Conservation (phyloP, 768 basidiomycete genomes). For the Leccinum pellstonianum region DNA sequence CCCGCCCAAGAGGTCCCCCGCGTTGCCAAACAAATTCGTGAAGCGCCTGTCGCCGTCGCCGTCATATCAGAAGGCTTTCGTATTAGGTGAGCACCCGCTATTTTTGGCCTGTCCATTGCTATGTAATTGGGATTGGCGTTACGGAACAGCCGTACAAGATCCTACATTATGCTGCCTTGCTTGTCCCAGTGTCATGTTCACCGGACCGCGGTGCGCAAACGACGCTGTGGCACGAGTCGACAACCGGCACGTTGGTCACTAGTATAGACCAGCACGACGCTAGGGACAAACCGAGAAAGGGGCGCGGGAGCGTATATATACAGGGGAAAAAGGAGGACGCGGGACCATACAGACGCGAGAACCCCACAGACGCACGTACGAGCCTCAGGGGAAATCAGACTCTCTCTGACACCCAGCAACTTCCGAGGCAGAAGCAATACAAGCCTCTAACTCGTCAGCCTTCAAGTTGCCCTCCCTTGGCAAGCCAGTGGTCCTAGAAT, state of each 20-base stretch:
- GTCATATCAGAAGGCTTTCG: conserved; percentile 73
- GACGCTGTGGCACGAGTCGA: no score
- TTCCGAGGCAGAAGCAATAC: conserved; percentile 33
- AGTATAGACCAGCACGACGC: no score
- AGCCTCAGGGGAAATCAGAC: no score
- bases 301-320: no score
- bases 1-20: conserved; percentile 60
- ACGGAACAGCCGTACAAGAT: conserved; percentile 95
- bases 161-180: conserved; percentile 71
- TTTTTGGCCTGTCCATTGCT: conserved; percentile 1
- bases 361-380: no score
- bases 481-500: conserved; percentile 66
- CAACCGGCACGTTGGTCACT: no score
- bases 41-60: conserved; percentile 57
- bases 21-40: conserved; percentile 63
- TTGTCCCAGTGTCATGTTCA: conserved; percentile 50
- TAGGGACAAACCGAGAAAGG: no score
- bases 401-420: conserved; percentile 28
- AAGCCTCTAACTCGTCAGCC: conserved; percentile 30
- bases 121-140: conserved; percentile 45
- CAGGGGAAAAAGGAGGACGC: no score
- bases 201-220: no score
- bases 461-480: conserved; percentile 47
- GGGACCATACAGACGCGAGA: no score
- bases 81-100: conserved; percentile 47